Conservation (phyloP, 2,329 filamentous ascomycete species). For the Penicillium psychrosexuale region DNA sequence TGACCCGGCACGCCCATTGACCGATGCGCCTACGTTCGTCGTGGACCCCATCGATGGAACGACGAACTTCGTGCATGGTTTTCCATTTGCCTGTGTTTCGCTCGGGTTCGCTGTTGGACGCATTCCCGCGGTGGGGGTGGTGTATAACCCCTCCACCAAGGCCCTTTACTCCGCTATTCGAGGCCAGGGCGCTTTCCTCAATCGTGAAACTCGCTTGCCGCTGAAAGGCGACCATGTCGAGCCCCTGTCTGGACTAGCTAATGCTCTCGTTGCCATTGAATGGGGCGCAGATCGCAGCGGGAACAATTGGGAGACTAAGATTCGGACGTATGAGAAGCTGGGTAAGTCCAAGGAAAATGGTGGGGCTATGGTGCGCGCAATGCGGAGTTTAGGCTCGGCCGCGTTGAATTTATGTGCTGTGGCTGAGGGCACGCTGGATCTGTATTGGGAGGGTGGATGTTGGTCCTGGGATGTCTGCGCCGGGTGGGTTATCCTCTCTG, state of each 20-base stretch:
- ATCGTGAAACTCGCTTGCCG: slow-evolving; percentile 43
- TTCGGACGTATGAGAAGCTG: slow-evolving; percentile 51
- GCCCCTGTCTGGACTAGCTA: slow-evolving; percentile 49
- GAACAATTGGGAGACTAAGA: slow-evolving; percentile 56
- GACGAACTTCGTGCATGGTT: slow-evolving; percentile 62
- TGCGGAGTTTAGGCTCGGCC: slow-evolving; percentile 57
- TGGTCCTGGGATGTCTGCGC: slow-evolving; percentile 67
- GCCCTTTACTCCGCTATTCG: slow-evolving; percentile 56
- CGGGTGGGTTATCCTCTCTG: slow-evolving; percentile 59
- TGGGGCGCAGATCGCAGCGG: slow-evolving; percentile 60
- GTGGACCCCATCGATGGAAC: slow-evolving; percentile 65
- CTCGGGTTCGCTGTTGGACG: slow-evolving; percentile 54
- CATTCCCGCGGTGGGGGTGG: slow-evolving; percentile 55
- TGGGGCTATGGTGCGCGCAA: slow-evolving; percentile 61
- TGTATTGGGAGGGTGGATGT: slow-evolving; percentile 65
- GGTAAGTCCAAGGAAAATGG: slow-evolving; percentile 51
- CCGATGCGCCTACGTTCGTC: slow-evolving; percentile 56
- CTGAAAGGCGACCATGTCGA: slow-evolving; percentile 43
- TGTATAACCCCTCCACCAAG: slow-evolving; percentile 60
- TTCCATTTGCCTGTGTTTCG: slow-evolving; percentile 58
- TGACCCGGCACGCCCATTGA: slow-evolving; percentile 52
- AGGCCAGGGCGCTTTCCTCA: slow-evolving; percentile 54
- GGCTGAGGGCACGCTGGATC: slow-evolving; percentile 55
- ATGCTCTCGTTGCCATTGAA: slow-evolving; percentile 57
- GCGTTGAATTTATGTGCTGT: slow-evolving; percentile 61